Evolutionary conservation across 108 stramenopile species (phyloP).

Genomic region (Epipyxis sp.): DNA sequence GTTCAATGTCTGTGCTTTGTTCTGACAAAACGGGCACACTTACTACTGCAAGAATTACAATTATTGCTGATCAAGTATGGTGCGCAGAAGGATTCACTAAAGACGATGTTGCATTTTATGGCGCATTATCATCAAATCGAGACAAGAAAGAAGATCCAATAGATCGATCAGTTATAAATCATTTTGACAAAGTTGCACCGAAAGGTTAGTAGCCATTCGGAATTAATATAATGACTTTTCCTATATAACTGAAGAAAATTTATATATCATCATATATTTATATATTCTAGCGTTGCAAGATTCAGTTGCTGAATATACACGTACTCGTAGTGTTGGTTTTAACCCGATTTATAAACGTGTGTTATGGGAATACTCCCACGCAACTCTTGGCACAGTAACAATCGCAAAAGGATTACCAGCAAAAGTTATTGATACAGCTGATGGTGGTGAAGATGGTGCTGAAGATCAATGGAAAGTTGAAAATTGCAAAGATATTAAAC

Average conservation of each 20-base stretch:
- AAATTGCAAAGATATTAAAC: conserved; percentile 38
- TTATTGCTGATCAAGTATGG: conserved; percentile 55
- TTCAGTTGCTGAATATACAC: background rate
- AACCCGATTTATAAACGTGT: conserved; percentile 29
- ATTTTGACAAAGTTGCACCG: background rate
- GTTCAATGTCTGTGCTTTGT: conserved; percentile 71
- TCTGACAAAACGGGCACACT: conserved; percentile 81
- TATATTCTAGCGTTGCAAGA: background rate
- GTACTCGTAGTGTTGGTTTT: conserved; percentile 61
- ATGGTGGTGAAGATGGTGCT: conserved; percentile 60
- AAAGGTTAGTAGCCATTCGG: no score
- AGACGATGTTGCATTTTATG: conserved; percentile 60
- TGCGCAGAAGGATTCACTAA: conserved; percentile 53
- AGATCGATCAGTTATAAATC: conserved; percentile 63
- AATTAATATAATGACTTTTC: background rate
- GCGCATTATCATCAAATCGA: conserved; percentile 64
- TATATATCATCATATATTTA: background rate
- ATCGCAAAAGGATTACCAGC: conserved; percentile 72
- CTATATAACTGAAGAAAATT: conserved; percentile 35
- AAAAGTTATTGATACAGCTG: conserved; percentile 66
- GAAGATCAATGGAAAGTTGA: conserved; percentile 69
- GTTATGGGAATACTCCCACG: conserved; percentile 12
- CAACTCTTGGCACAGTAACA: conserved; percentile 43
- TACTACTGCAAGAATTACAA: conserved; percentile 73
- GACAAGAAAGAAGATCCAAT: conserved; percentile 80